phyloP scores from a whole-genome alignment of 768 basidiomycete genomes.

The Tulasnella sp. region DNA sequence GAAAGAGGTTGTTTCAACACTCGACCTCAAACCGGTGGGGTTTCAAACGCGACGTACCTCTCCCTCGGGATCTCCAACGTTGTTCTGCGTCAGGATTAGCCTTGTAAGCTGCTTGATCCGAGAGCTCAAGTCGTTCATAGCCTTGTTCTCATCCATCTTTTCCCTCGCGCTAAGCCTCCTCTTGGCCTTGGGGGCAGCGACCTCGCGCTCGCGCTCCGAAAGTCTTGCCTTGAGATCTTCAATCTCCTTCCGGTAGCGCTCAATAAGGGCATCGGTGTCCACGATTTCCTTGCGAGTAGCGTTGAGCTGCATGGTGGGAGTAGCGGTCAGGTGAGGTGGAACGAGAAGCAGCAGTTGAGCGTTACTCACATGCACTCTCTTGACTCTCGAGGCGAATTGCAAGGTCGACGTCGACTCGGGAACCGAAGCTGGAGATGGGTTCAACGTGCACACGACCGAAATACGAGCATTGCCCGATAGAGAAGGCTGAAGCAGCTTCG shows the following conservation, averaged over 20 bases:
- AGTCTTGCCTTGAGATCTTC: conserved; percentile 81
- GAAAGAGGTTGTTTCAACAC: background rate
- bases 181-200: conserved; percentile 47
- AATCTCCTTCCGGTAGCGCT: conserved; percentile 93
- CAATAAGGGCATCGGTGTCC: conserved; percentile 90
- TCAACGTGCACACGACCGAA: conserved; percentile 94
- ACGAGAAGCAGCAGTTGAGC: too few species aligned
- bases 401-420: conserved; percentile 87
- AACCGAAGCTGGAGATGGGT: conserved; percentile 77
- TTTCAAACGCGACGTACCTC: conserved; percentile 44
- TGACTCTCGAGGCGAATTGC: conserved; percentile 88
- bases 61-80: conserved; percentile 71
- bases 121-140: conserved; percentile 79
- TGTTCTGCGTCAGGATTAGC: conserved; percentile 83
- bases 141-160: conserved; percentile 84
- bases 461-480: conserved; percentile 94
- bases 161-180: conserved; percentile 60
- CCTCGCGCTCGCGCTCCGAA: conserved; percentile 66
- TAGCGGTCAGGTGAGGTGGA: background rate
- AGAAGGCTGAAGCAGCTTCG: conserved; percentile 91
- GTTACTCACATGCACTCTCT: conserved; percentile 72
- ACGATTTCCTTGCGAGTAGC: conserved; percentile 94
- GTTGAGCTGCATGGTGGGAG: conserved; percentile 54
- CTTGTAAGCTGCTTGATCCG: conserved; percentile 83
- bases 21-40: background rate